phyloP scores from a whole-genome alignment of 1,284 basidiomycete genomes.

The Chondrostereum purpureum region DNA sequence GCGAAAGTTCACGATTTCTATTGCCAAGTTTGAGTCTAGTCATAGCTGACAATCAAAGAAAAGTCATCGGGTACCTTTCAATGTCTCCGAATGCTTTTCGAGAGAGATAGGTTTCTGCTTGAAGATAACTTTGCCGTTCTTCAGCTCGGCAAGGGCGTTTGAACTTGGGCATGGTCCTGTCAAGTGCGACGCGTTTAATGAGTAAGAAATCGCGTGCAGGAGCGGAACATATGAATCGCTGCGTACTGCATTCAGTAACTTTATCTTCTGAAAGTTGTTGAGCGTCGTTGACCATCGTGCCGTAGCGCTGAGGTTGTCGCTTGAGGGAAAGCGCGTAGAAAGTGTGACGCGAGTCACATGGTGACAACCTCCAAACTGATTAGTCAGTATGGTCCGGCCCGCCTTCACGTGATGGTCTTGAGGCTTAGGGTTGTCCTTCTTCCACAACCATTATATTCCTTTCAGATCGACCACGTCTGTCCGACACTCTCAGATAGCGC shows the following conservation, averaged over 20 bases:
- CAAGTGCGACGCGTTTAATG: neutral
- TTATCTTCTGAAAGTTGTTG: too few relatives aligned
- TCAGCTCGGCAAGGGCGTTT: slow-evolving; percentile 58
- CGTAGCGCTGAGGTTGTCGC: neutral
- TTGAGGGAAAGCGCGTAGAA: neutral
- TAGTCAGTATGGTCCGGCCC: neutral
- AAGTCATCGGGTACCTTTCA: slow-evolving; percentile 79
- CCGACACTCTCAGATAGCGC: slow-evolving; percentile 6
- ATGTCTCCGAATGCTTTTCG: slow-evolving; percentile 73
- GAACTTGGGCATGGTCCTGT: neutral
- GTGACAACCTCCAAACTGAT: neutral
- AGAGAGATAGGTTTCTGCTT: slow-evolving; percentile 74
- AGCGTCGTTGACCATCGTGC: too few relatives aligned
- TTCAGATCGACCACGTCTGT: neutral
- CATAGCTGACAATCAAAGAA: too few relatives aligned
- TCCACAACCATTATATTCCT: too few relatives aligned
- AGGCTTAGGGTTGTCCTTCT: neutral
- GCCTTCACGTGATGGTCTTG: neutral
- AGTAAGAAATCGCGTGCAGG: neutral
- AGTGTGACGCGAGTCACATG: neutral
- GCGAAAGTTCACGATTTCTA: slow-evolving; percentile 71
- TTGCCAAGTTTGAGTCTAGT: too few relatives aligned
- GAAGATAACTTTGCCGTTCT: slow-evolving; percentile 70
- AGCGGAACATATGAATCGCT: neutral
- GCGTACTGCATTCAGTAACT: too few relatives aligned